These are phyloP conservation scores for Ceratocystis huliohia DNA, from an alignment of 2,329 filamentous ascomycete species.

Conservation along the genomic window DNA sequence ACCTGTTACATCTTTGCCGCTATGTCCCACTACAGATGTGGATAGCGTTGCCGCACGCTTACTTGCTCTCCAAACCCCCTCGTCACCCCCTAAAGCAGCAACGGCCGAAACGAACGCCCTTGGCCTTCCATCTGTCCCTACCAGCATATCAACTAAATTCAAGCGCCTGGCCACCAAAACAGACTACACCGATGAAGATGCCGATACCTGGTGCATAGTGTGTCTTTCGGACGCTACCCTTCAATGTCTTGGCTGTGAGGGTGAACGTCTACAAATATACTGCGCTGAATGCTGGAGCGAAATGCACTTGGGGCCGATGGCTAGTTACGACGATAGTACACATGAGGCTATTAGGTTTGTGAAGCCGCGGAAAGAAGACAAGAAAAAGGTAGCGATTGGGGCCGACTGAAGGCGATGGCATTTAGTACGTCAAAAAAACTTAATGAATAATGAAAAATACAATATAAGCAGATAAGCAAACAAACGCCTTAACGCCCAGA, in stretches of 20 bases:
- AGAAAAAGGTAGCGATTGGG: slow-evolving; percentile 30
- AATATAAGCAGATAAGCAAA: neutral
- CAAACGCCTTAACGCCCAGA: neutral
- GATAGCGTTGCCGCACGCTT: slow-evolving; percentile 40
- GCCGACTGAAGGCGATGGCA: slow-evolving; percentile 23
- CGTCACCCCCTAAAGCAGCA: slow-evolving; percentile 24
- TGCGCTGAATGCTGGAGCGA: slow-evolving; percentile 70
- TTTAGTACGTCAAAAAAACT: neutral
- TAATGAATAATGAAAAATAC: slow-evolving; percentile 7
- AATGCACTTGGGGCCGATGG: slow-evolving; percentile 58
- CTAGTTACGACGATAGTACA: slow-evolving; percentile 55
- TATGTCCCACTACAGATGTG: slow-evolving; percentile 25
- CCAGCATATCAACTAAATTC: slow-evolving; percentile 35
- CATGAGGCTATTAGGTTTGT: slow-evolving; percentile 55
- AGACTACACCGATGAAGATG: slow-evolving; percentile 54
- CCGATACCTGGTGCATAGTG: slow-evolving; percentile 67
- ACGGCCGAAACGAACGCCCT: slow-evolving; percentile 23
- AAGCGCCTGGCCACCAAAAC: slow-evolving; percentile 31
- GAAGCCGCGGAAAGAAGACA: slow-evolving; percentile 27
- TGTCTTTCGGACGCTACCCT: slow-evolving; percentile 68
- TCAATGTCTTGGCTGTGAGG: slow-evolving; percentile 57
- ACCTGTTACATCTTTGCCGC: slow-evolving; percentile 27
- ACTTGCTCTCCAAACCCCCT: slow-evolving; percentile 36
- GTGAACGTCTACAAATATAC: slow-evolving; percentile 46
- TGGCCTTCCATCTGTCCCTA: slow-evolving; percentile 33